Conservation (phyloP, 2,329 filamentous ascomycete species). For the Peltaster fructicola region DNA sequence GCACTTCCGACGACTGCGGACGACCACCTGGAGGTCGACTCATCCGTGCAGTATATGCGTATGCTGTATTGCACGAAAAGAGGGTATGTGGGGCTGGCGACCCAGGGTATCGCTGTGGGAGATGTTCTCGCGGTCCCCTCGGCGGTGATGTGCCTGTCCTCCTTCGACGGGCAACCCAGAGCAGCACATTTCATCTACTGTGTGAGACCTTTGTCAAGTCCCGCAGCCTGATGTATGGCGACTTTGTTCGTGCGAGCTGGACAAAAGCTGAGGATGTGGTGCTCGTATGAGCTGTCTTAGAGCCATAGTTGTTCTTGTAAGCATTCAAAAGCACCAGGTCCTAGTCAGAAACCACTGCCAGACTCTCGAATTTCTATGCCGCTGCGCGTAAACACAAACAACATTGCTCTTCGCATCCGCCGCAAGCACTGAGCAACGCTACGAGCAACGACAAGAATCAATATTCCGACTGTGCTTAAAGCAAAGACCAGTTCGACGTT, state of each 20-base stretch:
- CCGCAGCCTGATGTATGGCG: constrained; percentile 12
- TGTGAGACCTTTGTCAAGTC: constrained; percentile 15
- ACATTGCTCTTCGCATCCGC: too few relatives aligned
- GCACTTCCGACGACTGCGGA: too few relatives aligned
- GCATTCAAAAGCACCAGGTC: background rate
- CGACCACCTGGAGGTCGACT: too few relatives aligned
- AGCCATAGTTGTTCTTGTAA: background rate
- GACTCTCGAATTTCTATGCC: too few relatives aligned
- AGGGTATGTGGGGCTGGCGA: constrained; percentile 12
- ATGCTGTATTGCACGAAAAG: too few relatives aligned
- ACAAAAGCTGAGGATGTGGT: constrained; percentile 11
- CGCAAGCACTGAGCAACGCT: too few relatives aligned
- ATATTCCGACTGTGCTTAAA: too few relatives aligned
- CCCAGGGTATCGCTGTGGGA: constrained; percentile 9
- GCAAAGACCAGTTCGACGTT: too few relatives aligned
- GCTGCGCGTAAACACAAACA: too few relatives aligned
- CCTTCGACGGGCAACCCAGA: constrained; percentile 8
- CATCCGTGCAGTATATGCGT: too few relatives aligned
- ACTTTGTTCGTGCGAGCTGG: constrained; percentile 7
- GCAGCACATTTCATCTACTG: constrained; percentile 10
- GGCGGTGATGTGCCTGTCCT: constrained; percentile 16
- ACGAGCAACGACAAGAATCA: too few relatives aligned
- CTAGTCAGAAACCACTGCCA: too few relatives aligned
- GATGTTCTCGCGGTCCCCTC: constrained; percentile 11
- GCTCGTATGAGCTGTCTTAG: constrained; percentile 9